phyloP scores from a whole-genome alignment of 331 rosid genomes.

The Spiraea crenata region DNA sequence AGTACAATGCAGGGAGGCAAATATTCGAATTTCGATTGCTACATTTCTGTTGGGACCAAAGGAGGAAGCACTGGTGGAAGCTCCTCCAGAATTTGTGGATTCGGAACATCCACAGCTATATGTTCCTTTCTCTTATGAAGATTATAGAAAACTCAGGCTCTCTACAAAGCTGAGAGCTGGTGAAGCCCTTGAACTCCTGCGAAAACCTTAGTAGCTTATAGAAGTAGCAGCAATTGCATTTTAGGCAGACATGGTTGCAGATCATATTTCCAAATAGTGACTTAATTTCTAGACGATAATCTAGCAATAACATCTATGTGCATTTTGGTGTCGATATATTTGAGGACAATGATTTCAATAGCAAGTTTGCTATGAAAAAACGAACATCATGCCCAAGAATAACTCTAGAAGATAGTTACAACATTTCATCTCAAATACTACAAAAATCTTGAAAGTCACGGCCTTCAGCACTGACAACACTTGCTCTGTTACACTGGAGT shows the following conservation, averaged over 20 bases:
- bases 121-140: slow-evolving; percentile 35
- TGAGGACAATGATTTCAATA: too few relatives aligned
- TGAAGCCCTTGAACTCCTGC: slow-evolving; percentile 45
- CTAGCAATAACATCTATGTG: too few relatives aligned
- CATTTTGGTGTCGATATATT: too few relatives aligned
- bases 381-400: too few relatives aligned
- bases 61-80: slow-evolving; percentile 36
- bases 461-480: not conserved
- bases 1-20: slow-evolving; percentile 52
- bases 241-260: not conserved
- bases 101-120: slow-evolving; percentile 40
- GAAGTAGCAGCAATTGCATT: too few relatives aligned
- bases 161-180: slow-evolving; percentile 33
- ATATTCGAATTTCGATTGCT: slow-evolving; percentile 44
- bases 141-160: slow-evolving; percentile 40
- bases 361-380: too few relatives aligned
- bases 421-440: too few relatives aligned
- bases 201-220: not conserved
- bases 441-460: too few relatives aligned
- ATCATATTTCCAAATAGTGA: not conserved
- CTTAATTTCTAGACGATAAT: not conserved
- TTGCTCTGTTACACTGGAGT: not conserved
- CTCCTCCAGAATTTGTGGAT: slow-evolving; percentile 41
- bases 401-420: too few relatives aligned
- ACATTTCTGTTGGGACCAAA: slow-evolving; percentile 48